Evolutionary conservation across 257 asterid genomes (phyloP).

Genomic region (Solanum chmielewskii): DNA sequence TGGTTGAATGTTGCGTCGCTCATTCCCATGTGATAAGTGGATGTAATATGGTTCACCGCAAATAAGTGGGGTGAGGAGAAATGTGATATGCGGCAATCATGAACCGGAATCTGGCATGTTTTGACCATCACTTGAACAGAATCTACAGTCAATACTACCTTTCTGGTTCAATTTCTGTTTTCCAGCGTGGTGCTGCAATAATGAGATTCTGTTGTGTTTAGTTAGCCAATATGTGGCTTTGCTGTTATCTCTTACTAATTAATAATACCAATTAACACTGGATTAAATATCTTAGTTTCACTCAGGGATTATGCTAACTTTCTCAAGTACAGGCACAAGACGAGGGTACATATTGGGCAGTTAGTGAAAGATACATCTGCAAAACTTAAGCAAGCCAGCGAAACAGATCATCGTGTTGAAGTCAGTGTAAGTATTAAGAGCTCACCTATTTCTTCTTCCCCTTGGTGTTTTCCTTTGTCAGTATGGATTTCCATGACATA

Average conservation of each 20-base stretch:
- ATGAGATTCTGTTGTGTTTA: background rate
- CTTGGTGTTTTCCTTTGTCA: background rate
- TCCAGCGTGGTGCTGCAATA: background rate
- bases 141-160: background rate
- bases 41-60: background rate
- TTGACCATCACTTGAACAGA: background rate
- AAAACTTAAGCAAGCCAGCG: constrained; percentile 82
- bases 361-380: constrained; percentile 74
- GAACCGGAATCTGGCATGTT: background rate
- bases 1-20: background rate
- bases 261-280: background rate
- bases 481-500: background rate
- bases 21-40: background rate
- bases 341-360: constrained; percentile 77
- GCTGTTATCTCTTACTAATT: background rate
- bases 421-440: constrained; percentile 45
- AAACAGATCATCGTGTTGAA: constrained; percentile 25
- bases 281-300: background rate
- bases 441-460: background rate
- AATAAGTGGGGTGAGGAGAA: background rate
- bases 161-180: background rate
- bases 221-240: background rate
- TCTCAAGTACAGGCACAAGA: constrained; percentile 55
- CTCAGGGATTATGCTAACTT: background rate
- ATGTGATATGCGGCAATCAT: background rate